Evolutionary conservation across 73 alveolate genomes (phyloP), one percentile per base, ranked within the genome.

Genomic region (Symbiodinium pilosum): DNA sequence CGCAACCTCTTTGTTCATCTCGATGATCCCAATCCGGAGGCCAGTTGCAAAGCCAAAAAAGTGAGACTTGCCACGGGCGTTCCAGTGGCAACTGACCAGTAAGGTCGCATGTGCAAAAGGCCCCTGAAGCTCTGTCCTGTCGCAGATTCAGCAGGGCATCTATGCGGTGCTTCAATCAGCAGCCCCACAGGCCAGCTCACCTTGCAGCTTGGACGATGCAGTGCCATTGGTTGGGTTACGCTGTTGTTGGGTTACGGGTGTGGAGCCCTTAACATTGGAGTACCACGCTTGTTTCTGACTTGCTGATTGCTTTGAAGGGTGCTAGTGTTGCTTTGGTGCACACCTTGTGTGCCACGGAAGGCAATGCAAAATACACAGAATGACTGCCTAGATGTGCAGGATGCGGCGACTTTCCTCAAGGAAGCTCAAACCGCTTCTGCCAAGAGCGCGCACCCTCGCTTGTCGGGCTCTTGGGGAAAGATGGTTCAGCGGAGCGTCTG

Each of bases 101-200:
- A n/a, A n/a, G n/a, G n/a, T n/a, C n/a, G n/a, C n/a, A n/a, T n/a
- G n/a, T n/a, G 71, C 30, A 52, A 52, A 12, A 52, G 21, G 71
- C 12, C 71, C 30, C 30, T 52, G 71, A 52, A 52, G n/a, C n/a
- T n/a, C n/a, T n/a, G n/a, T n/a, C n/a, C n/a, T n/a, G 93, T 68
- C 47, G 39, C 95, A 89, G 97, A 91, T 91, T 30, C 97, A 91
- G 97, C 97, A 91, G 89, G 97, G 97, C 44, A 91, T 91, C 97
- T 91, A 91, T 71, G 81, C 97, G 54, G 97, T 91, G 41, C 97
- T 91, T 43, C 97, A 91, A 38, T 69, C 97, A n/a, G 97, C 97
- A 3, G 97, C 81, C 4, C 97, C 77, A 52, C 97, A 91, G 97
- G 97, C 38, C 11, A 21, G 3, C 28, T 64, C 77, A 64, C 26